A percentile compares a stretch with the other conserved stretches of the same genome.
These are phyloP conservation scores for Saturnispora sekii DNA, from an alignment of 805 yeast species.

Conservation along the genomic window DNA sequence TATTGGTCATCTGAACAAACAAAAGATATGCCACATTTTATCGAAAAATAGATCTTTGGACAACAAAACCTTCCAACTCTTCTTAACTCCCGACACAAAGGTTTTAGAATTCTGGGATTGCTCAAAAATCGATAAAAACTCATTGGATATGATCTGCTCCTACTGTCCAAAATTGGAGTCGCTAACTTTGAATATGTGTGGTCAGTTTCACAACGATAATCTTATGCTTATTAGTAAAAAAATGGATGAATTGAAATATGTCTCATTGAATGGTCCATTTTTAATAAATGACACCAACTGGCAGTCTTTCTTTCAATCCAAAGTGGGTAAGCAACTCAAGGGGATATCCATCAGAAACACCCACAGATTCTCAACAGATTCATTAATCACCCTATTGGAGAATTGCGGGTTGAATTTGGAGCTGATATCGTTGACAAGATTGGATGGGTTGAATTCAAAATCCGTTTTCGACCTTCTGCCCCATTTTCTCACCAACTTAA, in stretches of 20 bases:
- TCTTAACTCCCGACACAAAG: constrained; percentile 50
- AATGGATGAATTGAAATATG: constrained; percentile 40
- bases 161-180: constrained; percentile 64
- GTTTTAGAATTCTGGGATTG: constrained; percentile 85
- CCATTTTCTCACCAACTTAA: constrained; percentile 45
- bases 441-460: constrained; percentile 60
- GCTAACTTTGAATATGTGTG: constrained; percentile 81
- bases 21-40: constrained; percentile 64
- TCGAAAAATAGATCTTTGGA: constrained; percentile 75
- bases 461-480: constrained; percentile 56
- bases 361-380: constrained; percentile 66
- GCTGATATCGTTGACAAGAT: constrained; percentile 50
- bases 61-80: constrained; percentile 61
- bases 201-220: constrained; percentile 75
- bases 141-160: constrained; percentile 62
- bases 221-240: constrained; percentile 53
- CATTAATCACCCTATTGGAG: constrained; percentile 52
- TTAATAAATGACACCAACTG: constrained; percentile 67
- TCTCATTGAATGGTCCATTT: constrained; percentile 85
- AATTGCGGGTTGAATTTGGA: constrained; percentile 48
- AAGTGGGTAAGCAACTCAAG: constrained; percentile 42
- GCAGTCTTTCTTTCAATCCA: constrained; percentile 58
- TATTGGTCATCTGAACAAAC: constrained; percentile 66
- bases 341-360: constrained; percentile 67
- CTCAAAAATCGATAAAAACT: constrained; percentile 58